Evolutionary conservation across 495 filamentous ascomycete genomes (phyloP).

Genomic region (Schizothecium vesticola): DNA sequence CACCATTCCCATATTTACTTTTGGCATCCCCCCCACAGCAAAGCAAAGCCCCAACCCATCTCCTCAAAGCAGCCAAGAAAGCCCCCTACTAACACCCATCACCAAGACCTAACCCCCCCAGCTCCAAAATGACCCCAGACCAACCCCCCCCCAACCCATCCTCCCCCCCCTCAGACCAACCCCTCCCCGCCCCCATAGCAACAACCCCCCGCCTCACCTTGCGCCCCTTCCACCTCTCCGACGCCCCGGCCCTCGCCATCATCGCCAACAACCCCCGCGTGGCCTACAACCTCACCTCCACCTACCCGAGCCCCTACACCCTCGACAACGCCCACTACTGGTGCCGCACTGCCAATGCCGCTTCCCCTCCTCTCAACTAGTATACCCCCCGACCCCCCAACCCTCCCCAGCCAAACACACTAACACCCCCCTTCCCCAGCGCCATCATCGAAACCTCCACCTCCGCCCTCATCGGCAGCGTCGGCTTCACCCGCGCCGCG

Average conservation of each 20-base stretch:
- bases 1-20: not conserved
- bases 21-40: not conserved
- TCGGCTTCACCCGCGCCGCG: constrained; percentile 25
- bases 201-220: constrained; percentile 16
- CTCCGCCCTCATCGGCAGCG: constrained; percentile 23
- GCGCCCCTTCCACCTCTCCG: constrained; percentile 26
- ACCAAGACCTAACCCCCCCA: not conserved
- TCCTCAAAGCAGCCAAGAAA: not conserved
- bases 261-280: constrained; percentile 30
- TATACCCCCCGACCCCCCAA: not conserved
- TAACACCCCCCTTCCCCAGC: not conserved
- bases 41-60: not conserved
- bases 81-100: not conserved
- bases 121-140: not conserved
- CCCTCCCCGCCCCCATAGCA: constrained; percentile 12
- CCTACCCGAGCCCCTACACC: constrained; percentile 36
- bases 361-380: constrained; percentile 17
- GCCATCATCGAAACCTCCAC: constrained; percentile 29
- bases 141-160: not conserved
- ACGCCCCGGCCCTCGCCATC: constrained; percentile 22
- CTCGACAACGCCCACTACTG: constrained; percentile 25
- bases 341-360: constrained; percentile 12
- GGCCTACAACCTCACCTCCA: constrained; percentile 29
- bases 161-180: not conserved
- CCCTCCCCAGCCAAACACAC: not conserved